Percentiles rank a stretch among this genome's conserved stretches.
phyloP scores from a whole-genome alignment of 1,139 yeast species.

The Blastobotrys raffinosifermentans region DNA sequence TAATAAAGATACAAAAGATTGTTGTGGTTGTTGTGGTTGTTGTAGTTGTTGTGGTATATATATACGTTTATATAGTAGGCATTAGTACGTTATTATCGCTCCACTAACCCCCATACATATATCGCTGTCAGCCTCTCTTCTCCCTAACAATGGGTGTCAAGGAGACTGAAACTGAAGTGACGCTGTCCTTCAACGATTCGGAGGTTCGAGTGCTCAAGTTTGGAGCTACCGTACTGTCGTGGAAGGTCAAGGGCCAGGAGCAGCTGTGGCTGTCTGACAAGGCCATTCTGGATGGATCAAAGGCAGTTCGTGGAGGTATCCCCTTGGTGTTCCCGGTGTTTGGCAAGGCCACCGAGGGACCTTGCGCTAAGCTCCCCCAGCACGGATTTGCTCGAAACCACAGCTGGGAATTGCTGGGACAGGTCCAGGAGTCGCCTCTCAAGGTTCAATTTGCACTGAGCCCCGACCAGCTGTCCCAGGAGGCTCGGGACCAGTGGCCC shows the following conservation, averaged over 20 bases:
- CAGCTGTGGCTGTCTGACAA: slow-evolving; percentile 59
- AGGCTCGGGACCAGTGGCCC: slow-evolving; percentile 52
- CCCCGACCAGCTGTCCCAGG: slow-evolving; percentile 67
- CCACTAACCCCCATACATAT: too few relatives aligned
- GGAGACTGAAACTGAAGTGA: slow-evolving; percentile 58
- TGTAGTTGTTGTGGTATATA: too few relatives aligned
- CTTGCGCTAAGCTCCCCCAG: slow-evolving; percentile 64
- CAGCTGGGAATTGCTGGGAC: slow-evolving; percentile 89
- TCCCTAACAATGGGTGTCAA: slow-evolving; percentile 46
- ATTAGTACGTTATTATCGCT: too few relatives aligned
- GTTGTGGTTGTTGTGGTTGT: too few relatives aligned
- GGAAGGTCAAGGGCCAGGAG: slow-evolving; percentile 65
- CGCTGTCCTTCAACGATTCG: slow-evolving; percentile 50
- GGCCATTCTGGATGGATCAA: slow-evolving; percentile 82
- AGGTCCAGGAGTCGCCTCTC: slow-evolving; percentile 52
- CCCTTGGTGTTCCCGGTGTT: slow-evolving; percentile 93
- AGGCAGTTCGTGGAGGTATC: slow-evolving; percentile 95
- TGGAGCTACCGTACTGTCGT: slow-evolving; percentile 85
- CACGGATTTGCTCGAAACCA: slow-evolving; percentile 94
- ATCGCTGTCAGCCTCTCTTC: too few relatives aligned
- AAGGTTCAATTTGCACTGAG: slow-evolving; percentile 86
- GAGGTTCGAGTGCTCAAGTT: slow-evolving; percentile 63
- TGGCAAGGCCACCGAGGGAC: slow-evolving; percentile 58
- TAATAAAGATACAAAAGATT: too few relatives aligned
- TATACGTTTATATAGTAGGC: too few relatives aligned